Evolutionary conservation across 345 rosid species (phyloP).

Genomic region (Barbarea vulgaris): DNA sequence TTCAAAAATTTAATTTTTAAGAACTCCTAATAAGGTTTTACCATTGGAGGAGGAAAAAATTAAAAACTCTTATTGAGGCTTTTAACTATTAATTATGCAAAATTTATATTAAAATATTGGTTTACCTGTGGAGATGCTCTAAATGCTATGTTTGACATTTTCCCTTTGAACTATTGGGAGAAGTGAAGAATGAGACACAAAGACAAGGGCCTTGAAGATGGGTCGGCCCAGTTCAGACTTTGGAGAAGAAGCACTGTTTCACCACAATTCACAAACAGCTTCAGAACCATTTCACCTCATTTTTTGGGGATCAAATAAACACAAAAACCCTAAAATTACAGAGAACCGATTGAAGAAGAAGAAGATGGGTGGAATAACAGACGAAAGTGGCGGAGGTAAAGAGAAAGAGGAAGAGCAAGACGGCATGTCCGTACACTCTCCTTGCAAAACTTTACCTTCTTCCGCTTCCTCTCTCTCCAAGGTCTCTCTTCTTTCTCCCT

Average conservation of each 20-base stretch:
- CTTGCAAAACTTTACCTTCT: conserved; percentile 92
- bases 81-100: no score
- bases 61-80: no score
- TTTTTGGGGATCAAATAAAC: conserved; percentile 25
- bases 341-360: conserved; percentile 15
- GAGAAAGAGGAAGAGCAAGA: conserved; percentile 78
- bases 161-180: not conserved
- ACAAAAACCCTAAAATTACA: conserved; percentile 29
- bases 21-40: no score
- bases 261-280: not conserved
- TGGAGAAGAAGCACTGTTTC: not conserved
- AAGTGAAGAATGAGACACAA: not conserved
- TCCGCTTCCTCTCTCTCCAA: conserved; percentile 93
- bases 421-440: conserved; percentile 93
- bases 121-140: no score
- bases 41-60: no score
- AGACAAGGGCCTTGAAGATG: conserved; percentile 1
- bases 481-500: conserved; percentile 47
- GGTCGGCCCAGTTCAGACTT: conserved; percentile 8
- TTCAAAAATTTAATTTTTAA: no score
- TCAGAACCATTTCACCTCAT: not conserved
- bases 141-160: not conserved
- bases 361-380: conserved; percentile 41
- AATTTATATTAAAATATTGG: no score
- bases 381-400: conserved; percentile 38